A percentile compares a stretch with the other conserved stretches of the same genome.
These are phyloP conservation scores for Vanrija pseudolonga DNA, from an alignment of 1,284 basidiomycete species.

Conservation along the genomic window DNA sequence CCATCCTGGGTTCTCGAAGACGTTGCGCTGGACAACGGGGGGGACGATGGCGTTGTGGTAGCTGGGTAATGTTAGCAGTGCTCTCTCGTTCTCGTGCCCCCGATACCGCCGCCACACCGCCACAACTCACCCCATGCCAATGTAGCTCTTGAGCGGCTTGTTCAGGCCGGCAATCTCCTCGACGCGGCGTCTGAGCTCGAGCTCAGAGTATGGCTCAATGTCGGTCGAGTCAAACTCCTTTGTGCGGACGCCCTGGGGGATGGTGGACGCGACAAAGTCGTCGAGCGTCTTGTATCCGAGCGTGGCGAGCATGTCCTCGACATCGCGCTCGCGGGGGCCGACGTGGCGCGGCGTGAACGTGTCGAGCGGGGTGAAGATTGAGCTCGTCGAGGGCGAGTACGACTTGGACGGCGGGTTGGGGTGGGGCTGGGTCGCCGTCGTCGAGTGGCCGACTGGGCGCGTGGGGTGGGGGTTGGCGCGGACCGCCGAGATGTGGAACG, in stretches of 20 bases:
- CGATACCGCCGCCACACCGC: neutral
- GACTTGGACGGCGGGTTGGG: slow-evolving; percentile 36
- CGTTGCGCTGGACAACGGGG: slow-evolving; percentile 87
- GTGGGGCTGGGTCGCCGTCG: slow-evolving; percentile 45
- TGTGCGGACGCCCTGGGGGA: slow-evolving; percentile 75
- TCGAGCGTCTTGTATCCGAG: slow-evolving; percentile 84
- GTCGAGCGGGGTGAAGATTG: slow-evolving; percentile 74
- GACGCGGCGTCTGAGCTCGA: slow-evolving; percentile 73
- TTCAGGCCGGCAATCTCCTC: slow-evolving; percentile 74
- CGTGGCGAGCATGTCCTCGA: slow-evolving; percentile 69
- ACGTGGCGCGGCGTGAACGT: slow-evolving; percentile 84
- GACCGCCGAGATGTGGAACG: slow-evolving; percentile 18
- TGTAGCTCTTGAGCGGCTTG: slow-evolving; percentile 82
- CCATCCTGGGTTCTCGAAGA: slow-evolving; percentile 97
- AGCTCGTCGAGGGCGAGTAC: slow-evolving; percentile 34
- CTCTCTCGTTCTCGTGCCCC: neutral
- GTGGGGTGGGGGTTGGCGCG: slow-evolving; percentile 20
- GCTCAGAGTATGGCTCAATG: slow-evolving; percentile 77
- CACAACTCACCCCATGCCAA: slow-evolving; percentile 74
- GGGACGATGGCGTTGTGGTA: slow-evolving; percentile 93
- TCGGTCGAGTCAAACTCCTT: slow-evolving; percentile 52
- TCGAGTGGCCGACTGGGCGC: slow-evolving; percentile 24
- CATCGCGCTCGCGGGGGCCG: slow-evolving; percentile 75
- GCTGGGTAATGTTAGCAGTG: slow-evolving; percentile 7
- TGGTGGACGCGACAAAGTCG: slow-evolving; percentile 72